Base-by-base conservation (phyloP, 768 basidiomycete species). In the Dictyophora rubrovolvata region DNA sequence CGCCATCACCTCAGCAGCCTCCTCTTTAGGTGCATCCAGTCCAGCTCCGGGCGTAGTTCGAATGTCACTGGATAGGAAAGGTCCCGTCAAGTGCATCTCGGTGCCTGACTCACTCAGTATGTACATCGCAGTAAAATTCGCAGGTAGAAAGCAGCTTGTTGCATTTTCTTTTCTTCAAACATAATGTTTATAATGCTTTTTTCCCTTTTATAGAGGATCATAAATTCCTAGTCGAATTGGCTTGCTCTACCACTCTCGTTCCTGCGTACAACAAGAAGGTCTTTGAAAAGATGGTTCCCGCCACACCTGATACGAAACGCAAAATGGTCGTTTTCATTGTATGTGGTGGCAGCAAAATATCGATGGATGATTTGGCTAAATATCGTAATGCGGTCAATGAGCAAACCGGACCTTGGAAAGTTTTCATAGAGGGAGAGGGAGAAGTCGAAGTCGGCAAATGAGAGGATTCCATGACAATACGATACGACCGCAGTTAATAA, bases 341-440 rank as follows among this genome's bases (percentile, higher is more conserved):
- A 7, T 86, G 86, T 61, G 82, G 84, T 8, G 88, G 89, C 0
- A 83, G 84, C 69, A 89, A 88, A 64, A 73, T 83, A 28, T 81
- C 83, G 5, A 63, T 80, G 18, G 69, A 73, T 6, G 85, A 85
- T 2, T 68, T 82, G 53, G 66, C 48, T 22, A 77, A 78, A 56
- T 89, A 83, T 63, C 69, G 64, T 58, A 64, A 2, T 14, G 66
- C 76, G 33, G 63, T 80, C 22, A 70, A 73, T 75, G 48, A 57
- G 66, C 36, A 66, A 66, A 55, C 61, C n/a, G 47, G 69, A 64
- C 55, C 63, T 62, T 35, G 73, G 70, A 63, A 59, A 17, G 59
- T 73, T 11, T 33, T 61, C 52, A 72, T 66, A 59, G 70, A 72
- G 42, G 70, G 68, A 33, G 65, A 64, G 51, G 57, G 21, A 17